Base-by-base conservation (phyloP, 2,329 filamentous ascomycete species). In the Colletotrichum phormii region DNA sequence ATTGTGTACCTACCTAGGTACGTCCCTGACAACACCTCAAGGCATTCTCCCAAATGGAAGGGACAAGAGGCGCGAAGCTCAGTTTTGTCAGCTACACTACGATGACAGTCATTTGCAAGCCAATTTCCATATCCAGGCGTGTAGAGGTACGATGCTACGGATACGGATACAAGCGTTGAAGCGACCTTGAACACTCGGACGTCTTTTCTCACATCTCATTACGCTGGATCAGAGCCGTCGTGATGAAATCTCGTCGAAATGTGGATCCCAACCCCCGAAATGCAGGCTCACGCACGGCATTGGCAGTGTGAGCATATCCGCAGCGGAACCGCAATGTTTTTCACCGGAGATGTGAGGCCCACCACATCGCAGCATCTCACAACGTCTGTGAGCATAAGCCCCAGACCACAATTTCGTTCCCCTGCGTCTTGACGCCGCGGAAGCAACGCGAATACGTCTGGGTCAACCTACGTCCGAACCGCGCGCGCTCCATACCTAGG, bases 321-420 rank as follows among this genome's bases (percentile, higher is more conserved):
- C 18, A 54, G 46, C 12, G 24, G 24, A 60, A 33, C 55, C 62
- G 67, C 53, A 29, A 54, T 55, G 42, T 42, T 53, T 53, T 15
- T 26, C 22, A 33, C 67, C 62, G 54, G 46, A 60, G 46, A 60
- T 59, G 62, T 51, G 64, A 64, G 64, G 33, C 57, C 68, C 64
- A 61, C 64, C 61, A 22, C 37, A 62, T 71, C 53, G 54, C 46
- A 57, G 49, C 42, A 57, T 49, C 64, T 57, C 22, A 58, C 57
- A 58, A 15, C 55, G 35, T 53, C 55, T 57, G 64, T 62, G 42
- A 59, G 11, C 31, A 26, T 13, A 5, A 22, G 37, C 37, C 37
- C 37, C 37, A 42, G 49, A 18, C 15, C 29, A 53, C 24, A 49
- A 64, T 37, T 54, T 29, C 24, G 53, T 13, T 24, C 51, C 58